Evolutionary conservation across 225 moss, liverwort and hornwort species (phyloP).

Genomic region (Polytrichum formosum): DNA sequence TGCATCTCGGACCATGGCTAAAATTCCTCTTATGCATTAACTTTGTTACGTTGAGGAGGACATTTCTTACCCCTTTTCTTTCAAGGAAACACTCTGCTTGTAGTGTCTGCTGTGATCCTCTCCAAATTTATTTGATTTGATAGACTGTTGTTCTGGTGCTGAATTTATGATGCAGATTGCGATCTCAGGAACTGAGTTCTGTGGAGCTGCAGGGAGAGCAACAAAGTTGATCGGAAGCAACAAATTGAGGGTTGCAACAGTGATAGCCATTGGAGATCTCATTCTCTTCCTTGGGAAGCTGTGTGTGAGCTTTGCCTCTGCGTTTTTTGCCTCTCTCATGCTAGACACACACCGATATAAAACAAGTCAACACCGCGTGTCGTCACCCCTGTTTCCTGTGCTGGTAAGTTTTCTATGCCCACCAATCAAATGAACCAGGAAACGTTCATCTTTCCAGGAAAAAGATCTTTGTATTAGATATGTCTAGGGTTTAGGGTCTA

Average conservation of each 20-base stretch:
- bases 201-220: constrained; percentile 73
- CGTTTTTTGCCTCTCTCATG: constrained; percentile 77
- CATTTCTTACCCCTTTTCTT: no score
- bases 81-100: no score
- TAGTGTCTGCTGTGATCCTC: neutral
- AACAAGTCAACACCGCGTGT: constrained; percentile 59
- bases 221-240: constrained; percentile 57
- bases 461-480: no score
- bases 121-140: no score
- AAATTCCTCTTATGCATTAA: no score
- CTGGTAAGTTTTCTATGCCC: constrained; percentile 36
- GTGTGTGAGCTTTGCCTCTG: constrained; percentile 61
- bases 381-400: constrained; percentile 84
- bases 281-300: constrained; percentile 75
- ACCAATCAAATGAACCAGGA: no score
- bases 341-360: constrained; percentile 82
- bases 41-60: no score
- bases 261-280: constrained; percentile 67
- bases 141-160: neutral
- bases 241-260: constrained; percentile 58
- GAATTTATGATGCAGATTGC: constrained; percentile 50
- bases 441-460: no score
- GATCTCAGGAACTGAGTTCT: constrained; percentile 76
- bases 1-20: no score
- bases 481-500: neutral